A percentile compares a stretch with the other conserved stretches of the same genome.
Evolutionary conservation across 495 filamentous ascomycete genomes (phyloP).

Genomic region (Daldinia bambusicola): DNA sequence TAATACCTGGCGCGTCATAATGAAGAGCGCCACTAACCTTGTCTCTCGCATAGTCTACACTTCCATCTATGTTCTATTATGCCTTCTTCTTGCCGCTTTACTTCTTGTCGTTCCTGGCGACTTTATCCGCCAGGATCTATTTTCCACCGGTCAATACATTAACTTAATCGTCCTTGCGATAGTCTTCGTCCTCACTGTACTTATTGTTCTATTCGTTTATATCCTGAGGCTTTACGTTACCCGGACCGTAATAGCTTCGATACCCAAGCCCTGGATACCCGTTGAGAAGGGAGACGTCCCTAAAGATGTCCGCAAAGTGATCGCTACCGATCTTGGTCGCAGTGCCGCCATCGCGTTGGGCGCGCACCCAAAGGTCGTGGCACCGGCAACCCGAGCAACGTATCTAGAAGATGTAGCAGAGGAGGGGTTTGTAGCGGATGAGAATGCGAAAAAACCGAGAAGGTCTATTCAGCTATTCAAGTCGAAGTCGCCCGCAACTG

Average conservation of each 20-base stretch:
- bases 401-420: conserved; percentile 18
- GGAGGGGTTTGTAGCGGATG: background rate
- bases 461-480: conserved; percentile 41
- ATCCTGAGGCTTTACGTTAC: conserved; percentile 88
- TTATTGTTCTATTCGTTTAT: conserved; percentile 81
- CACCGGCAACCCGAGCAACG: conserved; percentile 33
- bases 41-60: conserved; percentile 84
- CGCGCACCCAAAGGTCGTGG: conserved; percentile 70
- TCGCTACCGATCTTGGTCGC: conserved; percentile 72
- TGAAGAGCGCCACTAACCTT: conserved; percentile 47
- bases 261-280: conserved; percentile 86
- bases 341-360: conserved; percentile 87
- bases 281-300: conserved; percentile 81
- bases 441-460: conserved; percentile 19
- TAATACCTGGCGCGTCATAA: conserved; percentile 35
- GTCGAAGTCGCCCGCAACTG: conserved; percentile 41
- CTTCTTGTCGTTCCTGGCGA: conserved; percentile 86
- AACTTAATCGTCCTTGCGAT: conserved; percentile 88
- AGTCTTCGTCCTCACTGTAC: conserved; percentile 77
- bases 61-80: conserved; percentile 80
- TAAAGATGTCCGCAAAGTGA: conserved; percentile 76
- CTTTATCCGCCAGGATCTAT: conserved; percentile 79
- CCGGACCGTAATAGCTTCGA: conserved; percentile 76
- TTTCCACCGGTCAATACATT: conserved; percentile 66
- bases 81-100: conserved; percentile 74